Conservation (phyloP, 306 rosid species). For the Prunus armeniaca region DNA sequence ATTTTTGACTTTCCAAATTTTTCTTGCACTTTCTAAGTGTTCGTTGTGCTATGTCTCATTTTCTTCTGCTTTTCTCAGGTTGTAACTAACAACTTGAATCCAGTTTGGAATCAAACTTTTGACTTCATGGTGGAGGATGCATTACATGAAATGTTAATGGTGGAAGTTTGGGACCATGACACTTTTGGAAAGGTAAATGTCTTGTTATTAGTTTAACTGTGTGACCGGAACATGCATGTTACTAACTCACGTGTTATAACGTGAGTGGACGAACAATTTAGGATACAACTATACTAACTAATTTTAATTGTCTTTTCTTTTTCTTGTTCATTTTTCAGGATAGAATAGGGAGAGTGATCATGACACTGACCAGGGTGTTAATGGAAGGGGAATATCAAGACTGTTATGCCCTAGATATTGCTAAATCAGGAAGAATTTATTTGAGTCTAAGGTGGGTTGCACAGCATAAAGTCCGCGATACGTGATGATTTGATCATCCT, state of each 20-base stretch:
- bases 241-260: not conserved
- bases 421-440: constrained; percentile 66
- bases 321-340: constrained; percentile 39
- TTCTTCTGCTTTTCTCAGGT: constrained; percentile 48
- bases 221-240: not conserved
- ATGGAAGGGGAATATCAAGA: constrained; percentile 72
- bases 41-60: not conserved
- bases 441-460: constrained; percentile 70
- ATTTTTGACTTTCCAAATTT: constrained; percentile 10
- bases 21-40: not conserved
- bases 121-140: constrained; percentile 97
- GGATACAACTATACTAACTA: too few species aligned
- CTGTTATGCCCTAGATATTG: constrained; percentile 45
- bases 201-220: constrained; percentile 4
- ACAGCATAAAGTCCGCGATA: constrained; percentile 51
- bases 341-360: constrained; percentile 66
- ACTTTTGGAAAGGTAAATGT: constrained; percentile 82
- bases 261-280: not conserved
- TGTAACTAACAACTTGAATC: constrained; percentile 71
- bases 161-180: constrained; percentile 93
- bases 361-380: constrained; percentile 75
- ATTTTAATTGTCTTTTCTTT: too few species aligned
- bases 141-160: constrained; percentile 72
- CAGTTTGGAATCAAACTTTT: constrained; percentile 93
- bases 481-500: constrained; percentile 5